phyloP scores from a whole-genome alignment of 2,329 filamentous ascomycete species.

The Cladosporium velox region DNA sequence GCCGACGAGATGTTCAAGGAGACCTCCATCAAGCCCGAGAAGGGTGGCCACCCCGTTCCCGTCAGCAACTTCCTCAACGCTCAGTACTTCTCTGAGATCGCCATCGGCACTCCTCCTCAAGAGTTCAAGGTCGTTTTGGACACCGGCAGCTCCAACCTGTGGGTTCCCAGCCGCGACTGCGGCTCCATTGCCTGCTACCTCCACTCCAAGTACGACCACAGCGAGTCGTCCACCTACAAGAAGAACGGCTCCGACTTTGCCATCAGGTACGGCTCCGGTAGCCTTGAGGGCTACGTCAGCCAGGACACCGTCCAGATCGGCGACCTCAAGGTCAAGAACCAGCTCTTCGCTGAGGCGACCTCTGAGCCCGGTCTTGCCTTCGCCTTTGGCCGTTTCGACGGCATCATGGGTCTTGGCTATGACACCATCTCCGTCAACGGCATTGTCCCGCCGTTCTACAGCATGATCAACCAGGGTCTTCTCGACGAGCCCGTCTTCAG shows the following conservation, averaged over 20 bases:
- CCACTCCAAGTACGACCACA: slow-evolving; percentile 94
- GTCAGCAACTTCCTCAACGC: slow-evolving; percentile 98
- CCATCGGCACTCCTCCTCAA: slow-evolving; percentile 88
- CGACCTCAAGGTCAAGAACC: slow-evolving; percentile 81
- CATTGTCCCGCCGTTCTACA: slow-evolving; percentile 95
- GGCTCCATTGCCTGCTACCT: slow-evolving; percentile 97
- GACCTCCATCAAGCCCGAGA: slow-evolving; percentile 63
- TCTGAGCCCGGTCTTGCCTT: slow-evolving; percentile 95
- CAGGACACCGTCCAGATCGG: slow-evolving; percentile 85
- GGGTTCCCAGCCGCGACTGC: slow-evolving; percentile 91
- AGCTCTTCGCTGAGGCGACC: slow-evolving; percentile 96
- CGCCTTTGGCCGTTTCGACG: slow-evolving; percentile 95
- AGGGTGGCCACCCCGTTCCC: slow-evolving; percentile 73
- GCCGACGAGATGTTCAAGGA: slow-evolving; percentile 78
- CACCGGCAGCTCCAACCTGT: slow-evolving; percentile 97
- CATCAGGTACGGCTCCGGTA: slow-evolving; percentile 94
- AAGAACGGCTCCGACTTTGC: slow-evolving; percentile 89
- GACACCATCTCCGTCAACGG: slow-evolving; percentile 96
- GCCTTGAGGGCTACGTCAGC: slow-evolving; percentile 90
- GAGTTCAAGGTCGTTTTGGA: slow-evolving; percentile 98
- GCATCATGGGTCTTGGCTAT: slow-evolving; percentile 91
- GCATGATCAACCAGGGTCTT: slow-evolving; percentile 85
- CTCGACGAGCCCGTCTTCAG: slow-evolving; percentile 92
- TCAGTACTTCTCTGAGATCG: slow-evolving; percentile 98
- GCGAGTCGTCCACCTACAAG: slow-evolving; percentile 85